These are phyloP conservation scores for Aspergillus pseudonomiae DNA, from an alignment of 2,329 filamentous ascomycete species.

Conservation along the genomic window DNA sequence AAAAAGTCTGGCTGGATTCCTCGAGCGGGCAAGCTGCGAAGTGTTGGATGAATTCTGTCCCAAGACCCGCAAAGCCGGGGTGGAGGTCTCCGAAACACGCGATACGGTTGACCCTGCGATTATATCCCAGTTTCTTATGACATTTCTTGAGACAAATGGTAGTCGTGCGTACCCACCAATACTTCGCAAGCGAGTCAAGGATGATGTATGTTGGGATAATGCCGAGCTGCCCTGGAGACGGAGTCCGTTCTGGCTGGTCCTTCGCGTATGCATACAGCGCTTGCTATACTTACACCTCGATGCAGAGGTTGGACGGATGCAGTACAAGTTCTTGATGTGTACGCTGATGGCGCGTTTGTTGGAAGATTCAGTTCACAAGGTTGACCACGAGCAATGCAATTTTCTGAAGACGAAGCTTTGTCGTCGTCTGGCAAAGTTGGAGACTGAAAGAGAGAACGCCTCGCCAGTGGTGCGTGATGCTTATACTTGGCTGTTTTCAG, in stretches of 20 bases:
- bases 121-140: conserved; percentile 63
- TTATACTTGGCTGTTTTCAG: conserved; percentile 34
- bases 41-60: conserved; percentile 58
- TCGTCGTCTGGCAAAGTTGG: conserved; percentile 61
- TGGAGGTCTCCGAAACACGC: conserved; percentile 55
- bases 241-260: conserved; percentile 62
- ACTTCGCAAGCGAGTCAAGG: conserved; percentile 62
- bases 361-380: conserved; percentile 35
- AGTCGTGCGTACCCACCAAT: conserved; percentile 34
- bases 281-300: conserved; percentile 50
- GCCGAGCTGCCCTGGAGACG: conserved; percentile 64
- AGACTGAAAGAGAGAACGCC: conserved; percentile 41
- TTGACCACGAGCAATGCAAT: conserved; percentile 41
- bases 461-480: conserved; percentile 4
- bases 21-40: conserved; percentile 61
- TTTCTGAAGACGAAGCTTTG: conserved; percentile 58
- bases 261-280: conserved; percentile 62
- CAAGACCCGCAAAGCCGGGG: conserved; percentile 55
- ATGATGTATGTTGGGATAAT: conserved; percentile 59
- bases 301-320: conserved; percentile 45
- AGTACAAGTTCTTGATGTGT: conserved; percentile 64
- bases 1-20: conserved; percentile 52
- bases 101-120: conserved; percentile 61
- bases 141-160: conserved; percentile 61
- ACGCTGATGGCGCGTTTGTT: conserved; percentile 53